A percentile compares a stretch with the other conserved stretches of the same genome.
Evolutionary conservation across 495 filamentous ascomycete species (phyloP).

Genomic region (Ramalina peruviana): DNA sequence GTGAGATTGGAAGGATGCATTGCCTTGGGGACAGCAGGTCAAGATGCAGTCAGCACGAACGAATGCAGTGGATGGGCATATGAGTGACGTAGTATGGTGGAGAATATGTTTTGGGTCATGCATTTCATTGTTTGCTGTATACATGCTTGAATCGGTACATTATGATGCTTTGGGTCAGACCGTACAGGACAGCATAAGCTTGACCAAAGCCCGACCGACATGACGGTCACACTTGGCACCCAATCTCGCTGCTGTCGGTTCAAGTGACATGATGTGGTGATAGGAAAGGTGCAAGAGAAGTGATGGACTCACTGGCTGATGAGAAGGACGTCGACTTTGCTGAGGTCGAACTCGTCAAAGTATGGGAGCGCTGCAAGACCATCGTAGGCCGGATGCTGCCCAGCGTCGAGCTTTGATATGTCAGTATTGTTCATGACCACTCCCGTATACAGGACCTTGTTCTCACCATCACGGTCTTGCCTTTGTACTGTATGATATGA

Average conservation of each 20-base stretch:
- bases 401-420: constrained; percentile 74
- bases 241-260: no score
- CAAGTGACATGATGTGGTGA: neutral
- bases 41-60: neutral
- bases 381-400: constrained; percentile 94
- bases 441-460: neutral
- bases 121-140: constrained; percentile 4
- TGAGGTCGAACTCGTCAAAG: constrained; percentile 96
- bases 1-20: neutral
- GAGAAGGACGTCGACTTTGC: constrained; percentile 88
- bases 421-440: neutral
- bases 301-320: constrained; percentile 81
- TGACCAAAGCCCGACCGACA: no score
- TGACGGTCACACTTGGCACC: no score
- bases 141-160: neutral
- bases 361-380: constrained; percentile 87
- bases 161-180: no score
- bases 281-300: constrained; percentile 9
- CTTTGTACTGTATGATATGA: constrained; percentile 97
- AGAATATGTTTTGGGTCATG: neutral
- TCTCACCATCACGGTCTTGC: constrained; percentile 93
- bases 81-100: neutral
- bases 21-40: neutral
- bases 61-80: neutral
- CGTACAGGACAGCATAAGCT: no score